phyloP scores from a whole-genome alignment of 176 grass and related monocot species.

The Oryza officinalis region DNA sequence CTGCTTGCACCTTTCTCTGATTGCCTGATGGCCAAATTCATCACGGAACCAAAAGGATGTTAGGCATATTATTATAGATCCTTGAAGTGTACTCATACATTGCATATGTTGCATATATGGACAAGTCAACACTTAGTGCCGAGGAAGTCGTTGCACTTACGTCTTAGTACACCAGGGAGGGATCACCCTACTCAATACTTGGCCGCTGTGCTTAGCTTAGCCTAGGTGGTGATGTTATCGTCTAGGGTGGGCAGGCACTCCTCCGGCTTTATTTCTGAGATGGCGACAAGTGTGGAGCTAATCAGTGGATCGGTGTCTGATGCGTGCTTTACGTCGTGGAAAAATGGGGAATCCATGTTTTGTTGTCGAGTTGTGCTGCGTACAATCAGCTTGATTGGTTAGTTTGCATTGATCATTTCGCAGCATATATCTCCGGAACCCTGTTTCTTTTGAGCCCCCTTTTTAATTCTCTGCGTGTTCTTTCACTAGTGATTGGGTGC shows the following conservation, averaged over 20 bases:
- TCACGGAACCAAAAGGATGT: neutral
- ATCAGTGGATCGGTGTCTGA: constrained; percentile 50
- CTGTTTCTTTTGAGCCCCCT: neutral
- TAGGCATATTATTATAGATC: neutral
- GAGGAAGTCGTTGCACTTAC: constrained; percentile 31
- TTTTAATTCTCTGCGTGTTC: neutral
- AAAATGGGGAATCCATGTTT: constrained; percentile 35
- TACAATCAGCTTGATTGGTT: constrained; percentile 23
- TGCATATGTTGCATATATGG: neutral
- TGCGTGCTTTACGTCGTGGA: constrained; percentile 42
- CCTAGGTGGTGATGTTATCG: constrained; percentile 41
- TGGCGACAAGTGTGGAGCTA: constrained; percentile 46
- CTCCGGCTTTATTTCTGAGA: constrained; percentile 28
- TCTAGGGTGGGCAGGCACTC: constrained; percentile 38
- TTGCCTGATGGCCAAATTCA: neutral
- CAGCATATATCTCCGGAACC: constrained; percentile 45
- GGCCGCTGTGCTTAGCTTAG: constrained; percentile 48
- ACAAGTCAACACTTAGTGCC: constrained; percentile 9
- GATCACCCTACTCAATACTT: constrained; percentile 33
- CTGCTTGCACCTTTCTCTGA: neutral
- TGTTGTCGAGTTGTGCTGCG: constrained; percentile 49
- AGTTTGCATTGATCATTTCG: constrained; percentile 34
- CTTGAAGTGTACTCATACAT: constrained; percentile 15
- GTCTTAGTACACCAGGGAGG: constrained; percentile 10
- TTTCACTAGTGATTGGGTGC: constrained; percentile 22